Base-by-base conservation (phyloP, 1,139 yeast genomes). In the Lodderomyces theae region DNA sequence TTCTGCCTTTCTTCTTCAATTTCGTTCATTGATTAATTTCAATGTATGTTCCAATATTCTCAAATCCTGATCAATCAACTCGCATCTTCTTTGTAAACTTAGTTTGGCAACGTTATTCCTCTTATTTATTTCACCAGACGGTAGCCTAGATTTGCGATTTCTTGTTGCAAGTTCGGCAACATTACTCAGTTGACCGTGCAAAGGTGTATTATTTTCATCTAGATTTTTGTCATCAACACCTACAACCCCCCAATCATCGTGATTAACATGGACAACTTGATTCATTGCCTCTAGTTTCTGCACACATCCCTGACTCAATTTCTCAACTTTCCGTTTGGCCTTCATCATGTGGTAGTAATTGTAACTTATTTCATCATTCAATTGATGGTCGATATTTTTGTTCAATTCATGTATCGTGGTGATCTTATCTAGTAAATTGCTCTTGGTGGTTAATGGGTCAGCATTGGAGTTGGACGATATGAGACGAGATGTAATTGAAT, bases 341-440 rank as follows among this genome's bases (percentile, higher is more conserved):
- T 42, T 44, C 36, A 58, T 42, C 36, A 70, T 51, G 32, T 51
- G 53, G 21, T 56, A 57, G 42, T 49, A 66, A 39, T 54, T 61
- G n/a, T 35, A 39, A 1, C 61, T 53, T 10, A 66, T 53, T 39
- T 62, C 67, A 11, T 54, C 46, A 28, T 56, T 56, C 17, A 42
- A 24, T 32, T 40, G 43, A 24, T 29, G 22, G 42, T 68, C 68
- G 11, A 72, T 69, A 32, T 68, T 68, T 4, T 52, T 42, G 50
- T 72, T 66, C 16, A 72, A 52, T 37, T 69, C 65, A 42, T 69
- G 75, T 9, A 72, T 67, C 8, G 76, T 70, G n/a, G 71, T 59
- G 42, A 71, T 68, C 48, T 71, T 71, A 44, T 71, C 76, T 9
- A 71, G 44, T 7, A 66, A 49, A 1, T 29, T 16, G 11, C 32